Percentiles rank a stretch among this genome's conserved stretches.
These are phyloP conservation scores for Poa pratensis DNA, from an alignment of 176 grass and related monocot species.

Conservation along the genomic window DNA sequence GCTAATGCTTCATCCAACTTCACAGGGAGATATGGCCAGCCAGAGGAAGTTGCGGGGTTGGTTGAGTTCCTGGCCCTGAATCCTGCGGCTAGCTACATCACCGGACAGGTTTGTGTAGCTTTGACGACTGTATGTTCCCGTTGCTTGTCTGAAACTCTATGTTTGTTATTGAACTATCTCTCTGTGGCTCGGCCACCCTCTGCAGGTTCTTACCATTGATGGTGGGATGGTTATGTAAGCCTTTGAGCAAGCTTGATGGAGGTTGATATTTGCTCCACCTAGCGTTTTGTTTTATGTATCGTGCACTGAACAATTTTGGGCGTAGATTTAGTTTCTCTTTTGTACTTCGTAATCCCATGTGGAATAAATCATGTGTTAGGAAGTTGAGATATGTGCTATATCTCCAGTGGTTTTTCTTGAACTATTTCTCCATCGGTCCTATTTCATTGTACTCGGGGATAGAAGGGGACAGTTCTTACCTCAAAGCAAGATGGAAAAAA, in stretches of 20 bases:
- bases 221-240: slow-evolving; percentile 73
- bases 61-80: slow-evolving; percentile 57
- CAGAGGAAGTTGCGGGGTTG: slow-evolving; percentile 67
- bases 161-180: not conserved
- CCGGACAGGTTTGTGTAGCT: slow-evolving; percentile 53
- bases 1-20: slow-evolving; percentile 28
- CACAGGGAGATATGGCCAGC: slow-evolving; percentile 81
- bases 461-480: not conserved
- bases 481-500: not conserved
- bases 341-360: not conserved
- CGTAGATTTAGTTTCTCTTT: slow-evolving; percentile 6
- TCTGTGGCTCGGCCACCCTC: not conserved
- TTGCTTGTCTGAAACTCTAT: not conserved
- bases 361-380: slow-evolving; percentile 36
- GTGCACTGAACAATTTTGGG: slow-evolving; percentile 34
- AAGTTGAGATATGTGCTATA: not conserved
- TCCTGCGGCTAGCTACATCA: slow-evolving; percentile 55
- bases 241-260: slow-evolving; percentile 8
- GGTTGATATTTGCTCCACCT: not conserved
- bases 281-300: slow-evolving; percentile 6
- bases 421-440: not conserved
- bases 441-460: not conserved
- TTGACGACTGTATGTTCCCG: not conserved
- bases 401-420: not conserved
- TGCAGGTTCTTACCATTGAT: slow-evolving; percentile 68